phyloP scores from a whole-genome alignment of 2,329 filamentous ascomycete genomes.

The Plectosphaerella cucumerina region DNA sequence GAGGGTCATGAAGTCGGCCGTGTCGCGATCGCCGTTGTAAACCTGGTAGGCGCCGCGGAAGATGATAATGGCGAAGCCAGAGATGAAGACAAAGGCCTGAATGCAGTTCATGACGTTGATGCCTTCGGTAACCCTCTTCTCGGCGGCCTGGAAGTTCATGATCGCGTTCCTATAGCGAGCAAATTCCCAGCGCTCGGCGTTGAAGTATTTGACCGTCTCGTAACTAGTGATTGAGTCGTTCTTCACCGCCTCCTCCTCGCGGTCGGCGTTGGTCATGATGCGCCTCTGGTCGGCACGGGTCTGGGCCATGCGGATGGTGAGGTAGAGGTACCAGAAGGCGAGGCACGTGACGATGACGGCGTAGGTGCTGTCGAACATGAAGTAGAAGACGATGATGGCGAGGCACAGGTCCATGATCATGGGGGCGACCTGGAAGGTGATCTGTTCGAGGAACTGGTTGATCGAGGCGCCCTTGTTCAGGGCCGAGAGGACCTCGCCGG shows the following conservation, averaged over 20 bases:
- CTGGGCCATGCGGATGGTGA: constrained; percentile 93
- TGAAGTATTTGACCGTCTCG: constrained; percentile 91
- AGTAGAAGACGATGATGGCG: constrained; percentile 76
- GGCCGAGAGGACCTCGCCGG: constrained; percentile 91
- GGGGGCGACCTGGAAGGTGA: constrained; percentile 92
- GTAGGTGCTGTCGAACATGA: constrained; percentile 70
- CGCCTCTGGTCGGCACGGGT: constrained; percentile 87
- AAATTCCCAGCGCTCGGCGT: constrained; percentile 77
- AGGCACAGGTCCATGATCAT: constrained; percentile 90
- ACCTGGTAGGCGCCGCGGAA: constrained; percentile 77
- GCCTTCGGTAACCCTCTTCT: constrained; percentile 72
- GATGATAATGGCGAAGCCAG: constrained; percentile 67
- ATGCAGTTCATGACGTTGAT: constrained; percentile 78
- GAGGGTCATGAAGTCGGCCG: constrained; percentile 69
- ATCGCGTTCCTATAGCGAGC: constrained; percentile 68
- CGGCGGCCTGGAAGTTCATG: constrained; percentile 65
- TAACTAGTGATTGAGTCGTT: constrained; percentile 99
- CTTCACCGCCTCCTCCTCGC: constrained; percentile 95
- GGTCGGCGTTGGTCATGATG: constrained; percentile 90
- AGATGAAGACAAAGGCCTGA: constrained; percentile 76
- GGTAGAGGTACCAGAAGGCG: constrained; percentile 93
- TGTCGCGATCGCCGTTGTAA: constrained; percentile 56
- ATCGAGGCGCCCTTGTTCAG: constrained; percentile 95
- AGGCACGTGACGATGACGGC: constrained; percentile 85
- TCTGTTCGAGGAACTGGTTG: constrained; percentile 93